Evolutionary conservation across 805 yeast species (phyloP).

Genomic region (Suhomyces faveliae): DNA sequence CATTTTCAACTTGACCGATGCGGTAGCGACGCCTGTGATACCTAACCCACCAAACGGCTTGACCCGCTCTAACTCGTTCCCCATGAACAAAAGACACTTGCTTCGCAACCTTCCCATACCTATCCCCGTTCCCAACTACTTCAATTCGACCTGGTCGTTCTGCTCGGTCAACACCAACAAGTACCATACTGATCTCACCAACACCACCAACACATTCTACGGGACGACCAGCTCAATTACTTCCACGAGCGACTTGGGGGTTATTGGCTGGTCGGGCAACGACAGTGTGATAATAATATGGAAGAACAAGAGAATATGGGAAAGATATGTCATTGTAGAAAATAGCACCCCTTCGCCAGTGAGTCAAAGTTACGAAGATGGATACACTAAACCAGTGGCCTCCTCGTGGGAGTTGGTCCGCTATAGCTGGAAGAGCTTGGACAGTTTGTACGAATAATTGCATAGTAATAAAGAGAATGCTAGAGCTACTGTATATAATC

Average conservation of each 20-base stretch:
- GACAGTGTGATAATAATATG: constrained; percentile 73
- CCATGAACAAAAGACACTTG: constrained; percentile 59
- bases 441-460: constrained; percentile 27
- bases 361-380: constrained; percentile 4
- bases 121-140: constrained; percentile 61
- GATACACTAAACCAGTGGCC: constrained; percentile 3
- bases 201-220: neutral
- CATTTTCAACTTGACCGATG: constrained; percentile 55
- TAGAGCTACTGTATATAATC: too few species aligned
- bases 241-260: constrained; percentile 28
- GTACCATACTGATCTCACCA: constrained; percentile 25
- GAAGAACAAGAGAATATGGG: constrained; percentile 77
- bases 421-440: constrained; percentile 70
- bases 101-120: constrained; percentile 60
- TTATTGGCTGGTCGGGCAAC: constrained; percentile 72
- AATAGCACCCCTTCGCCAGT: constrained; percentile 14
- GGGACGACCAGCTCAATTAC: neutral
- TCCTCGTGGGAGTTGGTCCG: constrained; percentile 57
- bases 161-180: constrained; percentile 62
- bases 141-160: constrained; percentile 85
- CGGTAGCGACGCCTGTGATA: neutral
- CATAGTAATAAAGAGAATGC: too few species aligned
- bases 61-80: constrained; percentile 12
- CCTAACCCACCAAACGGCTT: neutral
- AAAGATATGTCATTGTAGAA: constrained; percentile 72